These are phyloP conservation scores for Petunia hybrid DNA, from an alignment of 305 asterid genomes.

Conservation along the genomic window DNA sequence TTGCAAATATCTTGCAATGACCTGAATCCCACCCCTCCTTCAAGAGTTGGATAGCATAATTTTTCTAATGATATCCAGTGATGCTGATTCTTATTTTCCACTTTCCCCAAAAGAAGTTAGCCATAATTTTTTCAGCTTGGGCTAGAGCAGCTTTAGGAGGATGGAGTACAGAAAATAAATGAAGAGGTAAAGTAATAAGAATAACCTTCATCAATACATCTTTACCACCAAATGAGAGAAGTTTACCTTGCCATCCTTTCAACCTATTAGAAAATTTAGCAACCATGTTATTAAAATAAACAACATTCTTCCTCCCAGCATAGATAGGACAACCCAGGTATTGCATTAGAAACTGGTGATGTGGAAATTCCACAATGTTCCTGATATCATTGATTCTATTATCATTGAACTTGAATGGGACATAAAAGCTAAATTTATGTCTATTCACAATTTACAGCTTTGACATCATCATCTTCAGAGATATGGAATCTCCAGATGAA, in stretches of 20 bases:
- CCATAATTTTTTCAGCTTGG: neutral
- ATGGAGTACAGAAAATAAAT: neutral
- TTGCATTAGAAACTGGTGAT: neutral
- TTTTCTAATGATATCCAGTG: neutral
- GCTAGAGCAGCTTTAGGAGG: neutral
- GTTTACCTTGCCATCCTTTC: neutral
- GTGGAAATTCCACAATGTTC: neutral
- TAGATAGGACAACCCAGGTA: slow-evolving; percentile 4
- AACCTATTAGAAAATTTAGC: neutral
- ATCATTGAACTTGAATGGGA: no score
- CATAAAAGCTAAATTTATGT: no score
- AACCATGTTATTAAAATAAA: neutral
- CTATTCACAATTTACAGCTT: no score
- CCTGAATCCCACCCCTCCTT: neutral
- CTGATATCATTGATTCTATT: no score
- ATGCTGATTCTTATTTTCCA: neutral
- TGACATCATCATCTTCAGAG: no score
- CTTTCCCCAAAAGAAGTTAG: neutral
- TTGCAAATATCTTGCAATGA: neutral
- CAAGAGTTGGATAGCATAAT: neutral
- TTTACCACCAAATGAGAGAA: neutral
- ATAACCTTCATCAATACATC: neutral
- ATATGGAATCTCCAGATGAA: neutral
- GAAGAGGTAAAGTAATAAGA: neutral
- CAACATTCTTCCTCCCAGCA: neutral